A percentile compares a stretch with the other conserved stretches of the same genome.
phyloP scores from a whole-genome alignment of 345 rosid genomes.

The Isatis tinctoria region DNA sequence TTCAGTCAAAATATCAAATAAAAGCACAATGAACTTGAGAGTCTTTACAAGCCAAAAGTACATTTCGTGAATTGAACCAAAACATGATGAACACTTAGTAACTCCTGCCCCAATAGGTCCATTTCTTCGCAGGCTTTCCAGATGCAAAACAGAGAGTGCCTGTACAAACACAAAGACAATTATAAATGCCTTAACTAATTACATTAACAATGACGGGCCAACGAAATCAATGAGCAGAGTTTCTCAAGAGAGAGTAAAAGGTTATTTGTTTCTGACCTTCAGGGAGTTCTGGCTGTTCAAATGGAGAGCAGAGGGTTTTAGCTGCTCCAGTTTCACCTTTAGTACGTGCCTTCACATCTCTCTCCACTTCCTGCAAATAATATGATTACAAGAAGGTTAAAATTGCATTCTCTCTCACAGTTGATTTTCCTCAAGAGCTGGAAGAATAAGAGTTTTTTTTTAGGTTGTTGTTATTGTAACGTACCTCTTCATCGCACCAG shows the following conservation, averaged over 20 bases:
- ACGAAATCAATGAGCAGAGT: not conserved
- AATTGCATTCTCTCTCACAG: not conserved
- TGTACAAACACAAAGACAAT: conserved; percentile 26
- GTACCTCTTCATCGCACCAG: conserved; percentile 96
- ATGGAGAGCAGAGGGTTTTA: conserved; percentile 88
- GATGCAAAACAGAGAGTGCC: conserved; percentile 87
- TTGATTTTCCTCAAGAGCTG: not conserved
- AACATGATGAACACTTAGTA: conserved; percentile 39
- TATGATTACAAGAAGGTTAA: not conserved
- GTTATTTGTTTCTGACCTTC: conserved; percentile 19
- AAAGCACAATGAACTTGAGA: conserved; percentile 1
- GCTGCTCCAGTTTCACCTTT: conserved; percentile 94
- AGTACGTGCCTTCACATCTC: conserved; percentile 81
- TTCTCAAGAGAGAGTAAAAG: not conserved
- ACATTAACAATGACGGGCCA: not conserved
- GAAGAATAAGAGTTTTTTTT: not conserved
- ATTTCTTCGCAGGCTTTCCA: conserved; percentile 85
- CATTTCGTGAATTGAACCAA: not conserved
- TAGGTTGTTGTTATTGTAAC: conserved; percentile 19
- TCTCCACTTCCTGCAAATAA: conserved; percentile 70
- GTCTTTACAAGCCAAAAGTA: conserved; percentile 5
- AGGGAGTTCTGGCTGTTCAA: conserved; percentile 84
- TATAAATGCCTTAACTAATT: not conserved
- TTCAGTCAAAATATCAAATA: conserved; percentile 1
- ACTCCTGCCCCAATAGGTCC: conserved; percentile 99